These are phyloP conservation scores for Trichoderma sp. DNA, from an alignment of 2,329 filamentous ascomycete genomes.

Conservation along the genomic window DNA sequence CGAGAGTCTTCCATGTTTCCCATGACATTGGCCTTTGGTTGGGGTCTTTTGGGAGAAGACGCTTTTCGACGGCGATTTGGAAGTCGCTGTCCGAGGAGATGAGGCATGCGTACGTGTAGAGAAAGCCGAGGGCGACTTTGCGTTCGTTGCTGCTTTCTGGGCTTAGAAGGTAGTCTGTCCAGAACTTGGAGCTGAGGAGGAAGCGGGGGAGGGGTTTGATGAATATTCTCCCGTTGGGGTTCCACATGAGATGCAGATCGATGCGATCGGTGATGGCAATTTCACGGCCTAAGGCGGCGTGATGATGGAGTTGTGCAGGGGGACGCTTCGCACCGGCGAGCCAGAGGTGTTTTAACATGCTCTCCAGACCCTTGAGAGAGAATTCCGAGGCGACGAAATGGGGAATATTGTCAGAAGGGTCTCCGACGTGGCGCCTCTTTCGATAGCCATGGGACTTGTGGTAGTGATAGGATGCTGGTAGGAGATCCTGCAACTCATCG, in stretches of 20 bases:
- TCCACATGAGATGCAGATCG: neutral
- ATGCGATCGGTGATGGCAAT: neutral
- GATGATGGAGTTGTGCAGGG: neutral
- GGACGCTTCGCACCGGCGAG: constrained; percentile 30
- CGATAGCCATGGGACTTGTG: neutral
- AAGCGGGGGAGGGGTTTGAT: neutral
- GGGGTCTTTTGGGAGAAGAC: neutral
- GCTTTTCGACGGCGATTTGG: neutral
- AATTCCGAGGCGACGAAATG: neutral
- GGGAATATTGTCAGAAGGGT: neutral
- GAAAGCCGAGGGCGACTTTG: neutral
- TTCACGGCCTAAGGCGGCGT: neutral
- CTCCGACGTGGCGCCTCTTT: neutral
- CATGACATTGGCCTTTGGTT: neutral
- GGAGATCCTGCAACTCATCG: neutral
- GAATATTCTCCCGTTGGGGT: neutral
- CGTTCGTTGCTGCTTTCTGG: neutral
- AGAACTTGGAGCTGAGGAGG: neutral
- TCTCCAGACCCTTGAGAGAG: neutral
- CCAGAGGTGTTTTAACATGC: constrained; percentile 28
- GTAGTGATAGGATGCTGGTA: neutral
- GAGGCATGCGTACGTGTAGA: constrained; percentile 2
- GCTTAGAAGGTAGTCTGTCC: neutral
- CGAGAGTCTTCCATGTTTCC: neutral
- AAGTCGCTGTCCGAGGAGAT: neutral